Evolutionary conservation across 2,329 filamentous ascomycete genomes (phyloP).

Genomic region (Grosmannia huntii): DNA sequence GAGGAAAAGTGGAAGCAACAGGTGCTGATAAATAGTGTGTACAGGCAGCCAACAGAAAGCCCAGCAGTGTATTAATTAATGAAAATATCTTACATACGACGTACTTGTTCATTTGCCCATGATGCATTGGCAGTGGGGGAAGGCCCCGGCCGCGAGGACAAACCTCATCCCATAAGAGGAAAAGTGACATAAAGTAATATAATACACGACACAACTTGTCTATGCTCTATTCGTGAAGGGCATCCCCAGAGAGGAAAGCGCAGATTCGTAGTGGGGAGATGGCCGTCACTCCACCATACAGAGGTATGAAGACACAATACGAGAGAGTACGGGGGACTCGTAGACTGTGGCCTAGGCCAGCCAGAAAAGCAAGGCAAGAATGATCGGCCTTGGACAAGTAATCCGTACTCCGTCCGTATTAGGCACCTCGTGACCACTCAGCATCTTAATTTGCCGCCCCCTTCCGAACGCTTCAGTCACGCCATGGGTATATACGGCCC

Average conservation of each 20-base stretch:
- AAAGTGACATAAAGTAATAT: background rate
- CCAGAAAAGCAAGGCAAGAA: background rate
- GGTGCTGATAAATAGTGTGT: conserved; percentile 2
- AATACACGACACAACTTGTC: background rate
- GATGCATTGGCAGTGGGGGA: background rate
- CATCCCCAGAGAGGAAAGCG: background rate
- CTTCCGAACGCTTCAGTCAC: background rate
- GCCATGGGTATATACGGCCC: background rate
- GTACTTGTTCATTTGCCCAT: background rate
- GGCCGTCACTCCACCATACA: background rate
- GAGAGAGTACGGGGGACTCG: background rate
- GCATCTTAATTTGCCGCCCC: background rate
- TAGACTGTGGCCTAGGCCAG: background rate
- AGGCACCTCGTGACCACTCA: background rate
- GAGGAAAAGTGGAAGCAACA: conserved; percentile 6
- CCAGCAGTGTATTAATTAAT: background rate
- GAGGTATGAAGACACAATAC: background rate
- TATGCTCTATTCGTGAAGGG: background rate
- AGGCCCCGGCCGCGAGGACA: background rate
- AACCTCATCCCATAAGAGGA: background rate
- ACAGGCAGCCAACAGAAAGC: background rate
- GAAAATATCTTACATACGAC: no score
- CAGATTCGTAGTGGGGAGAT: background rate
- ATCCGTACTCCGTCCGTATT: no score
- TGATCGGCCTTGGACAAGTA: background rate